A percentile compares a stretch with the other conserved stretches of the same genome.
Evolutionary conservation across 2,329 filamentous ascomycete genomes (phyloP).

Genomic region (Teratosphaeria destructans): DNA sequence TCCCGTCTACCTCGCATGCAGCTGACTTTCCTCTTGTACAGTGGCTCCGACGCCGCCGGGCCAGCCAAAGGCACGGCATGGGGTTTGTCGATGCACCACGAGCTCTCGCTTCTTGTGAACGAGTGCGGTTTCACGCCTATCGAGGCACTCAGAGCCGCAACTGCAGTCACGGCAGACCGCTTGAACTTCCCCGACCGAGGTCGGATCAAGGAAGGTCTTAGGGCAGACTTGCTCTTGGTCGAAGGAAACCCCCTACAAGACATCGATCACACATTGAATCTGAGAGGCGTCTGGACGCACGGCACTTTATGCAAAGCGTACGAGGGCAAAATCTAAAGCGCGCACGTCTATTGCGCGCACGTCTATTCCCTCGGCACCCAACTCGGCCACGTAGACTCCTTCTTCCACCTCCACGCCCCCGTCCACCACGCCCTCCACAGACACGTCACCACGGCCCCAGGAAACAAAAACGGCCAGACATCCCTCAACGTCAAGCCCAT

Average conservation of each 20-base stretch:
- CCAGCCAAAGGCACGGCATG: constrained; percentile 35
- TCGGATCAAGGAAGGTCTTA: constrained; percentile 28
- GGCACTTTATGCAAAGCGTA: constrained; percentile 18
- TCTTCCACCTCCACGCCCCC: constrained; percentile 9
- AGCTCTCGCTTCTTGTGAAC: constrained; percentile 32
- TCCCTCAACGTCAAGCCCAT: constrained; percentile 20
- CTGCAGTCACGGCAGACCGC: constrained; percentile 28
- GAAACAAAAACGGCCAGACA: constrained; percentile 30
- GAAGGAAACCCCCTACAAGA: constrained; percentile 34
- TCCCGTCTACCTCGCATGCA: neutral
- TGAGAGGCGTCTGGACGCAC: constrained; percentile 36
- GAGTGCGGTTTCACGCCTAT: constrained; percentile 32
- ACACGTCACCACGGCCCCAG: constrained; percentile 28
- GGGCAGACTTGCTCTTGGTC: constrained; percentile 35
- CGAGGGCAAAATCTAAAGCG: neutral
- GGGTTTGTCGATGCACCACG: constrained; percentile 34
- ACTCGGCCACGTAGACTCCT: constrained; percentile 24
- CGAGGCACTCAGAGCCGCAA: constrained; percentile 33
- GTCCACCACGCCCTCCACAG: constrained; percentile 10
- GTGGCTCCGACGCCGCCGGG: constrained; percentile 34
- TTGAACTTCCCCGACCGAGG: constrained; percentile 35
- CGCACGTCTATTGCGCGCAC: neutral
- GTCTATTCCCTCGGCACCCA: neutral
- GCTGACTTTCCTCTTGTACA: constrained; percentile 6
- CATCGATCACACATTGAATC: constrained; percentile 31